A percentile compares a stretch with the other conserved stretches of the same genome.
phyloP scores from a whole-genome alignment of 768 basidiomycete genomes.

The Hygrophoropsis aurantiaca region DNA sequence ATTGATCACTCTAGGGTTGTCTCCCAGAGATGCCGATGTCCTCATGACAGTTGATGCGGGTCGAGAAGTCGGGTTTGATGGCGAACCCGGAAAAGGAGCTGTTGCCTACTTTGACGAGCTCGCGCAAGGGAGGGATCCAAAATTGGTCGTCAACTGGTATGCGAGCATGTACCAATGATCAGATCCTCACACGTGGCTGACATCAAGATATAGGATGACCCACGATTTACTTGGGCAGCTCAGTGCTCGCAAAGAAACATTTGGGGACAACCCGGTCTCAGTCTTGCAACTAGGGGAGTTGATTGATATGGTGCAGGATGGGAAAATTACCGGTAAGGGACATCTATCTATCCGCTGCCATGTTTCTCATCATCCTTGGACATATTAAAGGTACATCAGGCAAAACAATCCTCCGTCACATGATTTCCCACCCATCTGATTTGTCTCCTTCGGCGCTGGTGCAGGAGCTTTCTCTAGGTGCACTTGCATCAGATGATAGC shows the following conservation, averaged over 20 bases:
- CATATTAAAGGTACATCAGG: conserved; percentile 65
- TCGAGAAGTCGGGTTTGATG: conserved; percentile 62
- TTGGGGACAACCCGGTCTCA: conserved; percentile 59
- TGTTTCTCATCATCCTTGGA: too few relatives aligned
- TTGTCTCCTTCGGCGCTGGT: conserved; percentile 46
- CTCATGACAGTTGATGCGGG: conserved; percentile 73
- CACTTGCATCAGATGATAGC: conserved; percentile 32
- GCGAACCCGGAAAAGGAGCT: conserved; percentile 49
- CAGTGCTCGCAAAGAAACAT: conserved; percentile 53
- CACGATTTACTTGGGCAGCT: conserved; percentile 87
- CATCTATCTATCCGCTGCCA: neutral
- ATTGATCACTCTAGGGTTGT: conserved; percentile 54
- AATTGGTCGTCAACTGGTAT: conserved; percentile 83
- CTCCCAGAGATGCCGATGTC: conserved; percentile 68
- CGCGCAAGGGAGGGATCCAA: conserved; percentile 55
- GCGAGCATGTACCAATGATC: conserved; percentile 14
- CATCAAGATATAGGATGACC: conserved; percentile 62
- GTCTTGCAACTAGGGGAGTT: conserved; percentile 69
- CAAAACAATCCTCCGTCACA: conserved; percentile 71
- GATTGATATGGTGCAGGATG: conserved; percentile 69
- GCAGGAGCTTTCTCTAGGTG: conserved; percentile 45
- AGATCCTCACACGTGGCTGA: neutral
- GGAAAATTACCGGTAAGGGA: conserved; percentile 64
- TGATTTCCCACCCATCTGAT: conserved; percentile 48
- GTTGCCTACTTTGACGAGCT: conserved; percentile 83